Conservation (phyloP, 2,329 filamentous ascomycete genomes). For the Orbilia quercus region DNA sequence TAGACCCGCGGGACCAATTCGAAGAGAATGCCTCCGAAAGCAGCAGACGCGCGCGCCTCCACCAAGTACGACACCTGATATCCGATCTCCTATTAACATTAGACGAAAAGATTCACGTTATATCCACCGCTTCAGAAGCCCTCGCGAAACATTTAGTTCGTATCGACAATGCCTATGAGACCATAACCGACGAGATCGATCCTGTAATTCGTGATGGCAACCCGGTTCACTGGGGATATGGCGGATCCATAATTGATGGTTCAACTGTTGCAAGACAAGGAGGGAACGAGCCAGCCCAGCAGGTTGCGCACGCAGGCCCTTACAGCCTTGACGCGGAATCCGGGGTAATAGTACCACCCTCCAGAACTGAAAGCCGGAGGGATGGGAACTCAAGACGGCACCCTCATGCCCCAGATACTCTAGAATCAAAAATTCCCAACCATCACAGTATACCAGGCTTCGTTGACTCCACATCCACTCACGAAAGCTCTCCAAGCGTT, state of each 20-base stretch:
- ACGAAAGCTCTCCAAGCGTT: conserved; percentile 25
- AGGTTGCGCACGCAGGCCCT: conserved; percentile 1
- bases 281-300: conserved; percentile 18
- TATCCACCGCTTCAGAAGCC: conserved; percentile 89
- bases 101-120: conserved; percentile 97
- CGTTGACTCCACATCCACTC: conserved; percentile 1
- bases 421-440: conserved; percentile 16
- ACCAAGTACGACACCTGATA: conserved; percentile 59
- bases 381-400: conserved; percentile 40
- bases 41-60: conserved; percentile 57
- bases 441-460: conserved; percentile 1
- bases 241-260: conserved; percentile 61
- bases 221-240: conserved; percentile 93
- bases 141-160: conserved; percentile 85
- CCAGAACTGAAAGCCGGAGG: conserved; percentile 31
- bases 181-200: conserved; percentile 88
- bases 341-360: neutral
- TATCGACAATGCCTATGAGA: conserved; percentile 86
- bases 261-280: conserved; percentile 7
- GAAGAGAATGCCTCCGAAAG: conserved; percentile 25
- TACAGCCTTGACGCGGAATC: conserved; percentile 31
- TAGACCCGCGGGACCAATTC: neutral
- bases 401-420: conserved; percentile 24
- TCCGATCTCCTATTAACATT: conserved; percentile 78
- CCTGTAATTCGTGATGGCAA: conserved; percentile 95